Conservation (phyloP, 176 grass and related monocot genomes). For the Raddia distichophylla region DNA sequence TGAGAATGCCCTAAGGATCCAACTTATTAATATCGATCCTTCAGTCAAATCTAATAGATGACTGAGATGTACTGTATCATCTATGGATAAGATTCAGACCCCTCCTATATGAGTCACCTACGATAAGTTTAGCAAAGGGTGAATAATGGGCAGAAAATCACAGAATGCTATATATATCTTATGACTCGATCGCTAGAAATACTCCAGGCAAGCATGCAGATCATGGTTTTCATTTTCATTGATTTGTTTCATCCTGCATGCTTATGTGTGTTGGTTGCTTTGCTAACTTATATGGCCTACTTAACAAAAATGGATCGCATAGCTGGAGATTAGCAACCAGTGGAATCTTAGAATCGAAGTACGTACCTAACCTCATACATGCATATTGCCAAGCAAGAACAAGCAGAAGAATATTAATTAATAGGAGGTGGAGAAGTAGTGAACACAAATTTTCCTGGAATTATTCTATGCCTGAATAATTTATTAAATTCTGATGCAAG, state of each 20-base stretch:
- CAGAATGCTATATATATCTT: not conserved
- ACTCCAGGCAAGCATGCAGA: not conserved
- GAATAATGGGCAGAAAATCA: not conserved
- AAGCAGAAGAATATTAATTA: not conserved
- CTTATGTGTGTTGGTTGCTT: not conserved
- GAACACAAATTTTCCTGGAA: not conserved
- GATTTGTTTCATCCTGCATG: not conserved
- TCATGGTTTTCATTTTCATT: not conserved
- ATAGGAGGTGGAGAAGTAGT: not conserved
- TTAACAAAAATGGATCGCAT: constrained; percentile 3
- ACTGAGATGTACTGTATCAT: too few relatives aligned
- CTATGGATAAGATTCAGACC: too few relatives aligned
- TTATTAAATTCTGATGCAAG: not conserved
- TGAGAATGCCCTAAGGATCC: too few relatives aligned
- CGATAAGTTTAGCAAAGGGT: not conserved
- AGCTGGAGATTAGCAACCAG: not conserved
- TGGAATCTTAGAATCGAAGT: constrained; percentile 25
- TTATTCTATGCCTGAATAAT: not conserved
- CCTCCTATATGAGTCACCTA: too few relatives aligned
- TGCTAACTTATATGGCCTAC: not conserved
- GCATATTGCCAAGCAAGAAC: constrained; percentile 9
- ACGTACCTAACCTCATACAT: not conserved
- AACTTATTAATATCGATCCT: too few relatives aligned
- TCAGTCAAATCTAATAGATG: too few relatives aligned
- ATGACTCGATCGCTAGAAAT: not conserved